A percentile compares a stretch with the other conserved stretches of the same genome.
Evolutionary conservation across 129 eudicot species (phyloP).

Genomic region (Heracleum sosnowskyi): DNA sequence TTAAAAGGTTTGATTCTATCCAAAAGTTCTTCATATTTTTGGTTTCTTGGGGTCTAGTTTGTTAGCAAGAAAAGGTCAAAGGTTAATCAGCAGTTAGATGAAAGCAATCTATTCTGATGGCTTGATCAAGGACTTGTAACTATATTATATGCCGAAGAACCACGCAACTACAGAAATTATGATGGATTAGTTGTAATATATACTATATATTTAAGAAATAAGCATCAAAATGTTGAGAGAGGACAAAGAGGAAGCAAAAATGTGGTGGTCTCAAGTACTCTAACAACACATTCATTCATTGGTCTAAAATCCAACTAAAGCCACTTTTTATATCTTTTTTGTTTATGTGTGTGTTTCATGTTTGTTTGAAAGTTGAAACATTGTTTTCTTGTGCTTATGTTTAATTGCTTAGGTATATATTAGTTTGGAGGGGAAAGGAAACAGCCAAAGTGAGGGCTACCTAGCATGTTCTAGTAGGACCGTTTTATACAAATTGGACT

Average conservation of each 20-base stretch:
- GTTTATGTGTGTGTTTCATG: not conserved
- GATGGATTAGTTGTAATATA: not conserved
- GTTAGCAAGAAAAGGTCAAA: not conserved
- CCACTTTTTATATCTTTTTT: not conserved
- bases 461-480: not conserved
- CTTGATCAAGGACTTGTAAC: not conserved
- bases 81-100: not conserved
- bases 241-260: not conserved
- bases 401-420: not conserved
- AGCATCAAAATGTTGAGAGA: not conserved
- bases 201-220: not conserved
- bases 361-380: not conserved
- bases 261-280: not conserved
- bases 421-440: not conserved
- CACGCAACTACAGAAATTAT: not conserved
- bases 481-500: not conserved
- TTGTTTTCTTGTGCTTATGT: not conserved
- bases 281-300: not conserved
- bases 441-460: not conserved
- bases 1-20: not conserved
- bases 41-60: not conserved
- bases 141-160: not conserved
- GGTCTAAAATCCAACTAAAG: not conserved
- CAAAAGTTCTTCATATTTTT: not conserved
- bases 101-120: conserved; percentile 1